phyloP scores from a whole-genome alignment of 139 green algal species.

The Pseudopediastrum boryanum region DNA sequence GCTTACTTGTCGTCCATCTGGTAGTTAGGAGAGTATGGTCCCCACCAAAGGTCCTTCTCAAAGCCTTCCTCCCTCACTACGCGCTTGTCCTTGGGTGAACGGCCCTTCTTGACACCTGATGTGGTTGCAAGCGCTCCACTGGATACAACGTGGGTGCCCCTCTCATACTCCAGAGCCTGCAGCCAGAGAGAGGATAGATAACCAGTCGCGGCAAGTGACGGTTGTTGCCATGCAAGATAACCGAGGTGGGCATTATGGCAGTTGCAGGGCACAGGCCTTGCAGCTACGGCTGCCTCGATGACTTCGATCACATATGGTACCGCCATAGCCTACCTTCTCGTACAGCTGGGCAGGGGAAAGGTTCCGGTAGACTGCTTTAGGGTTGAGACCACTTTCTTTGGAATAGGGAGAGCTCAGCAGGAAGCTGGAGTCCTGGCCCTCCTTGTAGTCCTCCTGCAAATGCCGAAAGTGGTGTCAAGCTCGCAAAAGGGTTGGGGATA shows the following conservation, averaged over 20 bases:
- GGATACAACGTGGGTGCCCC: constrained; percentile 5
- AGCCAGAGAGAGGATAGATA: background rate
- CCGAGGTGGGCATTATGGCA: background rate
- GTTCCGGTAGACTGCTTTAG: constrained; percentile 76
- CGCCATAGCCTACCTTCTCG: constrained; percentile 46
- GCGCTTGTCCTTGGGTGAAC: constrained; percentile 92
- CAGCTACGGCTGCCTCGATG: background rate
- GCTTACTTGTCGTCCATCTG: constrained; percentile 78
- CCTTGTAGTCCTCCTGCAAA: background rate
- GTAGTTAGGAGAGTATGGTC: constrained; percentile 64
- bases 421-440: constrained; percentile 10
- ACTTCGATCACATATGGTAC: background rate
- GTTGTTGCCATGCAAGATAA: background rate
- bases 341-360: constrained; percentile 68
- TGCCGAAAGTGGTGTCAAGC: background rate
- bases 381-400: constrained; percentile 59
- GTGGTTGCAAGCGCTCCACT: constrained; percentile 10
- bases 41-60: constrained; percentile 78
- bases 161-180: constrained; percentile 9
- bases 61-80: constrained; percentile 80
- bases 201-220: background rate
- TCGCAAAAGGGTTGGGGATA: too few species aligned
- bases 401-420: background rate
- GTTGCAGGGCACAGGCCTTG: background rate
- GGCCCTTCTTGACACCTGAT: constrained; percentile 77